Percentiles rank a stretch among this genome's conserved stretches.
Evolutionary conservation across 2,329 filamentous ascomycete species (phyloP).

Genomic region (Microdochium paspali): DNA sequence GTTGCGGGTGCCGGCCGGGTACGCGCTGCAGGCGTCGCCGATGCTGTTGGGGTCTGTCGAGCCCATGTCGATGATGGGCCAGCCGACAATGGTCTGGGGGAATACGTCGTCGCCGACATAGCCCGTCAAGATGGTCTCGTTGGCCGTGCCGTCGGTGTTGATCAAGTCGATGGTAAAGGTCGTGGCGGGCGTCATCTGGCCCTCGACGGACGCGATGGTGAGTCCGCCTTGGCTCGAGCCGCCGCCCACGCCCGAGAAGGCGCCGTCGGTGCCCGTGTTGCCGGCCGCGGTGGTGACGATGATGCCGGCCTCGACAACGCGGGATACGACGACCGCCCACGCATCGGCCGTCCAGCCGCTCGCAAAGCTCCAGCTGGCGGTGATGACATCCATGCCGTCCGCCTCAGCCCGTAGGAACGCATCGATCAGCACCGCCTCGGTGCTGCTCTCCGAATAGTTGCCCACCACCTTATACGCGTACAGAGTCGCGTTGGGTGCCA

Average conservation of each 20-base stretch:
- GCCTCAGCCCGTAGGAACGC: constrained; percentile 23
- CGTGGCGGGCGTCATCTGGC: constrained; percentile 16
- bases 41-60: constrained; percentile 13
- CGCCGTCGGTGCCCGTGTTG: constrained; percentile 37
- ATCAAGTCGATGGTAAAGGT: constrained; percentile 20
- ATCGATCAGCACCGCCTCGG: constrained; percentile 21
- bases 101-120: constrained; percentile 25
- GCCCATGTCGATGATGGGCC: constrained; percentile 15
- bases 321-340: constrained; percentile 27
- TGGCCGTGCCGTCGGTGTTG: constrained; percentile 7
- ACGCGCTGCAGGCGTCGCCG: constrained; percentile 17
- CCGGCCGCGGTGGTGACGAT: constrained; percentile 41
- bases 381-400: constrained; percentile 31
- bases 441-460: constrained; percentile 5
- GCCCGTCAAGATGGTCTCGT: constrained; percentile 13
- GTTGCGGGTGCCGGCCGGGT: constrained; percentile 10
- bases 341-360: constrained; percentile 25
- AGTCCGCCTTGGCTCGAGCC: constrained; percentile 31
- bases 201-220: constrained; percentile 31
- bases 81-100: constrained; percentile 23
- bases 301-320: constrained; percentile 33
- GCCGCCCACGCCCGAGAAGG: constrained; percentile 33
- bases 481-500: constrained; percentile 1
- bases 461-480: constrained; percentile 1
- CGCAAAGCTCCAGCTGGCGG: constrained; percentile 26